Base-by-base conservation (phyloP, 1,284 basidiomycete species). In the Golubevia pallescens region DNA sequence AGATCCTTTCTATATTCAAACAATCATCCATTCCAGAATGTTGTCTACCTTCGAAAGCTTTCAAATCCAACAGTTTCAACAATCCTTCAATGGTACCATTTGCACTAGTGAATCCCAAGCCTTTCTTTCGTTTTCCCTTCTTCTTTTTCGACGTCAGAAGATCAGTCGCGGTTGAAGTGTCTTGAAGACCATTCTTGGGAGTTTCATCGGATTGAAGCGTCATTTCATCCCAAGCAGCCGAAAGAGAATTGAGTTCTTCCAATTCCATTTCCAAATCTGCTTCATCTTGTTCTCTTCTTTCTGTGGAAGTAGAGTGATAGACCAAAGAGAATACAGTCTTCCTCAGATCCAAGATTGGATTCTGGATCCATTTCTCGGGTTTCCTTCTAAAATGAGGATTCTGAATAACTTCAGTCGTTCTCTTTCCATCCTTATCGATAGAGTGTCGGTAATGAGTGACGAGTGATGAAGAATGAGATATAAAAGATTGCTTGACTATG, bases 21-120 rank as follows among this genome's bases (percentile, higher is more conserved):
- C 87, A 87, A 68, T 88, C 87, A 66, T 87, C 87, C 58, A 88
- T 84, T 1, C 87, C 87, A 14, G 86, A 87, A 63, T 88, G 87
- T 67, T 87, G 86, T 23, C 86, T 77, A 3, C 87, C 87, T 69
- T 87, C 86, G 57, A 83, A 76, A n/a, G n/a, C n/a, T n/a, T n/a
- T n/a, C n/a, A 80, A 73, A 38, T 59, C 61, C 19, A 80, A 28
- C 34, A 70, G 21, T 6, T 72, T 69, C 28, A 80, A 62, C 1
- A 80, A 60, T 2, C 74, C 78, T 14, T 69, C 67, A 21, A 80
- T 61, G 7, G 72, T 74, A 42, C 66, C 68, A 51, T 79, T 70
- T 3, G 32, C 48, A 24, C 3, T 8, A 48, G 42, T 13, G 42
- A 48, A 48, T 28, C 28, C 28, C 28, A 28, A 28, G 28, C 28